phyloP scores from a whole-genome alignment of 176 grass and related monocot genomes.

The Oryza brachyantha region DNA sequence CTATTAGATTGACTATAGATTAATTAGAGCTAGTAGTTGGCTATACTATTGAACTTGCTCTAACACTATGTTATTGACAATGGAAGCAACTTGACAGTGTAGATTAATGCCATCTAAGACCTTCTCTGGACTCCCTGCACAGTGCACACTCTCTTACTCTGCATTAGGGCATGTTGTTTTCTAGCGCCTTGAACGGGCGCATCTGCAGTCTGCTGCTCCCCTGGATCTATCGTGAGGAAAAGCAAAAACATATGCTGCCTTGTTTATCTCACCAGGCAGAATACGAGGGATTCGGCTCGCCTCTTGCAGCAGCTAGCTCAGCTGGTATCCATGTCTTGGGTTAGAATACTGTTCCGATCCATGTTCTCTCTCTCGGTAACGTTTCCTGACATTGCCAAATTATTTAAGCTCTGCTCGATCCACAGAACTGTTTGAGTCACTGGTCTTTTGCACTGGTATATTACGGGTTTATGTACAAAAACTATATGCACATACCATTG shows the following conservation, averaged over 20 bases:
- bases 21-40: too few species aligned
- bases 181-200: background rate
- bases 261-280: conserved; percentile 35
- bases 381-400: background rate
- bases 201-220: conserved; percentile 16
- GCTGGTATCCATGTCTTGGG: conserved; percentile 9
- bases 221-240: conserved; percentile 17
- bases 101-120: conserved; percentile 9
- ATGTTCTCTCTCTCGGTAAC: background rate
- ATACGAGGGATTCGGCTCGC: conserved; percentile 30
- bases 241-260: background rate
- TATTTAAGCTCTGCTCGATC: too few species aligned
- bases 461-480: too few species aligned
- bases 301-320: background rate
- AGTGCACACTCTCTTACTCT: background rate
- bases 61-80: background rate
- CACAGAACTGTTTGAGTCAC: background rate
- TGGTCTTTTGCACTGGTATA: too few species aligned
- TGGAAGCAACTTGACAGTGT: conserved; percentile 34
- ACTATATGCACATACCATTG: too few species aligned
- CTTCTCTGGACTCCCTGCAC: background rate
- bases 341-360: background rate
- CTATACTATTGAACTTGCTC: too few species aligned
- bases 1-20: too few species aligned
- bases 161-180: conserved; percentile 32